Evolutionary conservation across 139 green algal genomes (phyloP).

Genomic region (Desmodesmus armatus): DNA sequence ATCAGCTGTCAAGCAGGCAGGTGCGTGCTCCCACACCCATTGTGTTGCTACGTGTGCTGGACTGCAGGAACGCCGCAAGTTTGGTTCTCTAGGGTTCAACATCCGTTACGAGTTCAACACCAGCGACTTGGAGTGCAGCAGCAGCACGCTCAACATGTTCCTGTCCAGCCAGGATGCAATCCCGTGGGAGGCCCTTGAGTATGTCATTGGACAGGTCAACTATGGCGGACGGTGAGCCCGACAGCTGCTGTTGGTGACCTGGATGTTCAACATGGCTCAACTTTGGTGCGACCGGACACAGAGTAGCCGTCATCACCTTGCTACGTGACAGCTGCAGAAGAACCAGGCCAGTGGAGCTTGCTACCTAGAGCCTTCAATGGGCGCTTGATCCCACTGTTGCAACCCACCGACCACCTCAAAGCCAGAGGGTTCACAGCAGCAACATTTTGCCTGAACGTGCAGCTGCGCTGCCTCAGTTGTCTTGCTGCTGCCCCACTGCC

Average conservation of each 20-base stretch:
- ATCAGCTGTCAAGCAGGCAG: background rate
- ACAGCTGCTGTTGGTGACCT: no score
- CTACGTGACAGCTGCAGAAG: no score
- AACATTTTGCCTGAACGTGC: no score
- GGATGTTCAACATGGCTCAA: background rate
- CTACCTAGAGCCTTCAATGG: no score
- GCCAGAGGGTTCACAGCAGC: no score
- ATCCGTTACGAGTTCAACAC: conserved; percentile 91
- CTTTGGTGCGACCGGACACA: no score
- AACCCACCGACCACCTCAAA: no score
- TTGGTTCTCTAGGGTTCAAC: conserved; percentile 92
- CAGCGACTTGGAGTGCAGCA: conserved; percentile 85
- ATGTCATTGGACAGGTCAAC: conserved; percentile 90
- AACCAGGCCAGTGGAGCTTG: no score
- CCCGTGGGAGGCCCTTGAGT: conserved; percentile 86
- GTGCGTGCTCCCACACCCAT: no score
- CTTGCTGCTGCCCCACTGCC: background rate
- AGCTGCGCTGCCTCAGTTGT: background rate
- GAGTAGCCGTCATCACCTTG: no score
- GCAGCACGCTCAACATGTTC: conserved; percentile 82
- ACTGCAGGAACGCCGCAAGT: conserved; percentile 87
- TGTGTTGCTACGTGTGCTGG: background rate
- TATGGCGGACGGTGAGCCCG: conserved; percentile 76
- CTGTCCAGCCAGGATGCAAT: conserved; percentile 69
- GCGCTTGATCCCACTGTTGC: no score